Evolutionary conservation across 768 basidiomycete genomes (phyloP).

Genomic region (Rhodocollybia butyracea): DNA sequence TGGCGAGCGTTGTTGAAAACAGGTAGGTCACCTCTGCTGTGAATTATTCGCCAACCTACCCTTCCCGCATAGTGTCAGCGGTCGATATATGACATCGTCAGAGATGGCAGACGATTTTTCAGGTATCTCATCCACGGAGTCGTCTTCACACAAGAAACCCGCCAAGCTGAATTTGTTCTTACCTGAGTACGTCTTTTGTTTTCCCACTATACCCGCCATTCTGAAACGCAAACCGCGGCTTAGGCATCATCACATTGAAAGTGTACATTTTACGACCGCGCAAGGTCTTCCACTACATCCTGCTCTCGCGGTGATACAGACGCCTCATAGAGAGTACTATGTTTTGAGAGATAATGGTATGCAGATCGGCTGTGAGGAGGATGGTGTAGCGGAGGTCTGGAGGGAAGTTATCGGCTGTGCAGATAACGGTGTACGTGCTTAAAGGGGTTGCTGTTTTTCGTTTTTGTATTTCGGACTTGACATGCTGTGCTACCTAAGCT

Average conservation of each 20-base stretch:
- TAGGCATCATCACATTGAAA: constrained; percentile 77
- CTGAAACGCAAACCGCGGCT: not conserved
- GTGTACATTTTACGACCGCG: constrained; percentile 58
- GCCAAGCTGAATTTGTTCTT: constrained; percentile 55
- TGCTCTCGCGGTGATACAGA: constrained; percentile 69
- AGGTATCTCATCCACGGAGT: constrained; percentile 31
- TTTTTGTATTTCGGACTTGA: not conserved
- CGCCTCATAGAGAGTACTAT: constrained; percentile 63
- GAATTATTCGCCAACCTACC: not conserved
- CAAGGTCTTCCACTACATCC: constrained; percentile 46
- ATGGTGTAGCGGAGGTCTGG: constrained; percentile 64
- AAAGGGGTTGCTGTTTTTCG: not conserved
- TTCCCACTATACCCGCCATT: not conserved
- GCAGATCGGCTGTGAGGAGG: constrained; percentile 75
- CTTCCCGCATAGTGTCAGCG: constrained; percentile 59
- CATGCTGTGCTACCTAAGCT: not conserved
- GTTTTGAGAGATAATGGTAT: constrained; percentile 74
- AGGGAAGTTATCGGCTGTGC: constrained; percentile 51
- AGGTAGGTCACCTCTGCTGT: constrained; percentile 40
- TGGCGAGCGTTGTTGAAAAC: constrained; percentile 72
- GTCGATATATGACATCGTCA: constrained; percentile 61
- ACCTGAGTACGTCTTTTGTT: constrained; percentile 47
- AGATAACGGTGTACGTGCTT: constrained; percentile 7
- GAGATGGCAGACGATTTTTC: constrained; percentile 73
- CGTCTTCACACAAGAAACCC: not conserved